Evolutionary conservation across 495 filamentous ascomycete genomes (phyloP), one percentile per base, ranked within the genome.

Genomic region (Barbatosphaeria neglecta): DNA sequence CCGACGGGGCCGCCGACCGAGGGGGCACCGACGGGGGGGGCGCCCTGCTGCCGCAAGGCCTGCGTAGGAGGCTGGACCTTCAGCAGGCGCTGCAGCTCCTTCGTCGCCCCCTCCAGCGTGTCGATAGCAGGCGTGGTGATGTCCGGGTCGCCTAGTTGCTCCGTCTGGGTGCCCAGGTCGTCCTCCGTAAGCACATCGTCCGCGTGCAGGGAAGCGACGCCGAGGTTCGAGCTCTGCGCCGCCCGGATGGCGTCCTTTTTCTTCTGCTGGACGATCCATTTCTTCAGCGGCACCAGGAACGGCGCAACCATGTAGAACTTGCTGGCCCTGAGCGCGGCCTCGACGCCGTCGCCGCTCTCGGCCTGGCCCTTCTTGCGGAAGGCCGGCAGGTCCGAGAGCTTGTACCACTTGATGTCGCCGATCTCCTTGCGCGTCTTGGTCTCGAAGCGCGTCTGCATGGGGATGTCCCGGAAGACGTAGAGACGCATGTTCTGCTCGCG

Each of bases 281-380:
- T 87, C 60, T 89, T 90, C 38, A 98, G 64, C 17, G 75, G 86
- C 27, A 75, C 77, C 49, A 98, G 68, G 58, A 98, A 97, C 0
- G 92, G 90, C 2, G 87, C 88, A 16, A 98, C 92, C 88, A 96
- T 96, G 63, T 95, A 97, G 58, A 95, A 97, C 56, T 87, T 96
- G 55, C 86, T 86, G 17, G 83, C 77, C 55, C 83, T 84, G 15
- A 74, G 59, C 2, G 74, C 72, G n/a, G 75, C 63, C 9, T 73
- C 67, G 18, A 62, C 68, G 31, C 31, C 31, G 22, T 68, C 66
- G 17, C 65, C 61, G 13, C 67, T 52, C 39, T 53, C 73, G 63
- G 57, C 80, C 61, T 53, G 82, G 57, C 62, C 67, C 53, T 66
- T 68, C 63, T 83, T 87, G 49, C 82, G 83, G 51, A 83, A 79